Conservation (phyloP, 179 eudicot genomes). For the Spinacia oleracea region DNA sequence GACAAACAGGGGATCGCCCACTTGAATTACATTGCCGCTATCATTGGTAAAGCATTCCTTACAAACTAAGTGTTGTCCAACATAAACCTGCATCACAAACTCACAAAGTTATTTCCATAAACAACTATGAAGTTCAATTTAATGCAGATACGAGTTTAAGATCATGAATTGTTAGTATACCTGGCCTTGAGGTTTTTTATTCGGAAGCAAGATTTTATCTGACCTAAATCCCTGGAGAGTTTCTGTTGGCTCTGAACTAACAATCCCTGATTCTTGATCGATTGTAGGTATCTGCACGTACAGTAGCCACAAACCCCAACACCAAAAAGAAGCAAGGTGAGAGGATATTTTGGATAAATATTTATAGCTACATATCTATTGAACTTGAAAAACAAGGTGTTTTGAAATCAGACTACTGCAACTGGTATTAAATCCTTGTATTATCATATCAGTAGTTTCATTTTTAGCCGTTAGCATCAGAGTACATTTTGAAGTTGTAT, state of each 20-base stretch:
- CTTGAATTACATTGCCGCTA: constrained; percentile 47
- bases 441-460: not conserved
- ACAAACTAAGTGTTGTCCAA: constrained; percentile 82
- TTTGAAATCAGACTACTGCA: not conserved
- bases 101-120: not conserved
- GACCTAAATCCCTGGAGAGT: constrained; percentile 62
- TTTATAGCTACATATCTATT: not conserved
- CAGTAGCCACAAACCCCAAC: not conserved
- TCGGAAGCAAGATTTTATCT: constrained; percentile 59
- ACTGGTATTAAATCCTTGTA: not conserved
- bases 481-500: not conserved
- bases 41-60: constrained; percentile 45
- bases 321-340: not conserved
- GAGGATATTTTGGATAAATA: not conserved
- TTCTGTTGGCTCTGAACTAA: constrained; percentile 53
- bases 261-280: constrained; percentile 65
- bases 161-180: constrained; percentile 27
- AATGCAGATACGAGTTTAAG: not conserved
- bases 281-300: constrained; percentile 58
- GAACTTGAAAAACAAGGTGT: not conserved
- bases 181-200: constrained; percentile 57
- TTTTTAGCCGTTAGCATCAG: not conserved
- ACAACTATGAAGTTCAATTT: not conserved
- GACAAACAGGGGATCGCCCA: constrained; percentile 72
- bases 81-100: constrained; percentile 58